Base-by-base conservation (phyloP, 805 yeast genomes). In the Brettanomyces custersianus region DNA sequence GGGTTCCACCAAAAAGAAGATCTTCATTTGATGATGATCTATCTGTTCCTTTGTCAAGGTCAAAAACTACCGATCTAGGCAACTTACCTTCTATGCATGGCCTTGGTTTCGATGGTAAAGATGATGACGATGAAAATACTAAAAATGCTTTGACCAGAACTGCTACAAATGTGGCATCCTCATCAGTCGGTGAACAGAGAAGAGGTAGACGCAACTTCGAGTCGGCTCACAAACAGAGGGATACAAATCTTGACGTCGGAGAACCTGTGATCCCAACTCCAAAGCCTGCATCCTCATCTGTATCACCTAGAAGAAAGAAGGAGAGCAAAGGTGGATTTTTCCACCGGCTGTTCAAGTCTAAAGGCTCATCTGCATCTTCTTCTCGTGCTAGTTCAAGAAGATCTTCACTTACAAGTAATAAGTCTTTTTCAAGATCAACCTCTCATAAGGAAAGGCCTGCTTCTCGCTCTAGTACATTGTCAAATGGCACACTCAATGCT, bases 91-190 rank as follows among this genome's bases (percentile, higher is more conserved):
- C 30, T n/a, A 15, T 12, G 11, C 13, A 24, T 18, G 24, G 13
- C 12, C 6, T 13, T 18, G 10, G 11, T 9, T 13, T 5, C 10
- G 20, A 21, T 5, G 16, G 38, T 38, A 6, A 39, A 41, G 23
- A 35, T 42, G 19, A 42, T 26, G 2, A 35, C 42, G n/a, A 29
- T 40, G 8, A 28, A 36, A 5, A 42, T 37, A 7, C 29, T 37
- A 31, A 22, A 24, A 30, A n/a, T 27, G 31, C 34, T n/a, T 34
- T 56, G 26, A 39, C 38, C 8, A 48, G 57, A 38, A 51, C 60
- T 4, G 41, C 57, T 9, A 58, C 63, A 2, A 52, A 54, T 33
- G 43, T 51, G 4, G 48, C 51, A 4, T 37, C 46, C 4, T 34
- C 47, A 0, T 41, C 40, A 21, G 33, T 47, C 17, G 44, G 40